Evolutionary conservation across 495 filamentous ascomycete species (phyloP).

Genomic region (Neurospora sp.): DNA sequence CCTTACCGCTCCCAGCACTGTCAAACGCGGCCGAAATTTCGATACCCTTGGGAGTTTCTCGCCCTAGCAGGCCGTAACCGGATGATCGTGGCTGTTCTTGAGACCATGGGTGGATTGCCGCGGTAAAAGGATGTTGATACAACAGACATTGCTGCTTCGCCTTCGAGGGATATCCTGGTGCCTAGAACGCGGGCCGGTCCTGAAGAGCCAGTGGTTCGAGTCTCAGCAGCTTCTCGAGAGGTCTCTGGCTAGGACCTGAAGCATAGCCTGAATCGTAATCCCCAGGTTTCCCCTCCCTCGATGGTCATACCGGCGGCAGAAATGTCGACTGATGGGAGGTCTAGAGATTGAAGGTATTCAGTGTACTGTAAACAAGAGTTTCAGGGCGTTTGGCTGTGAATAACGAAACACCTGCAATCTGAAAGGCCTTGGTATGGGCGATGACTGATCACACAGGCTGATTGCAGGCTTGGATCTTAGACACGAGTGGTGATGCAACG

Average conservation of each 20-base stretch:
- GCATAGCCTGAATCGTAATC: neutral
- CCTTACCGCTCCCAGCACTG: neutral
- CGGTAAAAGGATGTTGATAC: neutral
- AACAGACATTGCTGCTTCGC: neutral
- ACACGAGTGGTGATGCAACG: neutral
- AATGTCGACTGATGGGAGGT: neutral
- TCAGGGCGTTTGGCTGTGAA: neutral
- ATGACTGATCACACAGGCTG: neutral
- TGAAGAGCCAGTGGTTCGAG: neutral
- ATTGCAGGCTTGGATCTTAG: neutral
- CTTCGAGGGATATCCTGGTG: neutral
- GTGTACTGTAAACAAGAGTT: neutral
- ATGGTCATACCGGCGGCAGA: neutral
- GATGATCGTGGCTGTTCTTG: neutral
- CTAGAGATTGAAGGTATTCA: neutral
- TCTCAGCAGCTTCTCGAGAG: neutral
- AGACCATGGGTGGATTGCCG: neutral
- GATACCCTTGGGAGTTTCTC: neutral
- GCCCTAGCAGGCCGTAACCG: neutral
- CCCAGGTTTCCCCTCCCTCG: neutral
- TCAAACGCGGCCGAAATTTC: neutral
- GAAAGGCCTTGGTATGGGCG: neutral
- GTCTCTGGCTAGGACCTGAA: neutral
- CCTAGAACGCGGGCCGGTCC: neutral
- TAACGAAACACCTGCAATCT: no score